phyloP scores from a whole-genome alignment of 805 yeast genomes.

The Wickerhamiella alocasiicola region DNA sequence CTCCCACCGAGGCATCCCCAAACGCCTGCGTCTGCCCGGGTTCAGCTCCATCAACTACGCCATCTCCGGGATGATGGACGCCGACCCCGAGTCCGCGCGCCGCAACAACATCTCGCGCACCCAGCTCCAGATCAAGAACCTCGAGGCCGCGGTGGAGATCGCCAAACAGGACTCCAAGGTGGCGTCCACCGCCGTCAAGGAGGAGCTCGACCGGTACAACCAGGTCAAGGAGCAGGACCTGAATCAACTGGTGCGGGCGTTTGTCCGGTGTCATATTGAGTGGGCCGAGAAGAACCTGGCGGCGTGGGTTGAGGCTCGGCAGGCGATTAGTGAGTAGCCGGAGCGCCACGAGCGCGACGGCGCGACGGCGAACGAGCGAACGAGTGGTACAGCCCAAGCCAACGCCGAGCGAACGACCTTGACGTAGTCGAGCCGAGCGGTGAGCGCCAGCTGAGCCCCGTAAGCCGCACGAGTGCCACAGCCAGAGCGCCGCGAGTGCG shows the following conservation, averaged over 20 bases:
- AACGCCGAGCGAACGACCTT: too few relatives aligned
- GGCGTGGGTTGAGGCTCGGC: conserved; percentile 51
- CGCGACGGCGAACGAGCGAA: too few relatives aligned
- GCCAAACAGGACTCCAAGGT: conserved; percentile 42
- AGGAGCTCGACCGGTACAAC: conserved; percentile 37
- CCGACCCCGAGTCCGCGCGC: conserved; percentile 53
- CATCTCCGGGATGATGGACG: conserved; percentile 50
- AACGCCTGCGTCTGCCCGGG: conserved; percentile 42
- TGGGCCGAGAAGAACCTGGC: conserved; percentile 61
- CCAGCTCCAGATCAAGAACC: conserved; percentile 34
- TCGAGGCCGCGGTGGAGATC: conserved; percentile 39
- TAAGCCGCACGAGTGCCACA: too few relatives aligned
- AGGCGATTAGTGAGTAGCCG: conserved; percentile 17
- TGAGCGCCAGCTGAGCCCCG: too few relatives aligned
- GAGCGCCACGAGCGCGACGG: too few relatives aligned
- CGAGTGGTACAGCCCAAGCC: too few relatives aligned
- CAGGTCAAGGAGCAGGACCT: conserved; percentile 39
- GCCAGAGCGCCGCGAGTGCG: too few relatives aligned
- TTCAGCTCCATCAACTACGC: conserved; percentile 39
- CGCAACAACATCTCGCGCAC: conserved; percentile 37
- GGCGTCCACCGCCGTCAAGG: conserved; percentile 34
- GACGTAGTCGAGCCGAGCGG: too few relatives aligned
- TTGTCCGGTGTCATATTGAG: conserved; percentile 42
- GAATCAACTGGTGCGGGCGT: conserved; percentile 38
- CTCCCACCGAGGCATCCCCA: conserved; percentile 4